Evolutionary conservation across 345 rosid species (phyloP), one percentile per base, ranked within the genome.

Genomic region (Excoecaria cochinchinensis): DNA sequence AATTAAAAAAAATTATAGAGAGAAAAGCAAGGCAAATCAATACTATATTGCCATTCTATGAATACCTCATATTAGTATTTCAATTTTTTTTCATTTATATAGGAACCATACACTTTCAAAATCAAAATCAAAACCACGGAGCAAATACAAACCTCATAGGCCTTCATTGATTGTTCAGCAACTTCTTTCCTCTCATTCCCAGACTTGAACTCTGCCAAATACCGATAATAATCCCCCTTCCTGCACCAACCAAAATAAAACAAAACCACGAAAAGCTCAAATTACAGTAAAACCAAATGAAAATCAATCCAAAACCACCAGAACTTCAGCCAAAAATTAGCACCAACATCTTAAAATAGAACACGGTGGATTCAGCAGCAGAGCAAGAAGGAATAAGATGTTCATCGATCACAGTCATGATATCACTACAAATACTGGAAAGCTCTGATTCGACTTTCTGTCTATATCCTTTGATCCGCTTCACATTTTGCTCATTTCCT

Each of bases 211-310:
- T 88, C 92, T 0, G 92, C 89, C 66, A 86, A 80, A 75, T 90
- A 90, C 52, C 94, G 80, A 77, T 83, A 90, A 78, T 90, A 90
- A 56, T 90, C 94, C 21, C 89, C 94, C 76, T 90, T 90, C 94
- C 94, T 90, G 84, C 82, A 69, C 11, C 51, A 44, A 62, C 0
- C 58, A 62, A 8, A 39, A n/a, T 3, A 66, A 82, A 72, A 60
- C 7, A 71, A 70, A 77, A 51, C 36, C 44, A 51, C 55, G 17
- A 47, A 24, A 71, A 39, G 44, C 7, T 22, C 21, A 55, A 42
- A 31, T 17, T 51, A 25, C 44, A 44, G 17, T 8, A 68, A 48
- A 12, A 57, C 25, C 17, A 38, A 69, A 6, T 39, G 72, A 68
- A 22, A 59, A 73, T 44, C 42, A 65, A 42, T 22, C 53, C 67